phyloP scores from a whole-genome alignment of 495 filamentous ascomycete genomes.

The Aspergillus carlsbadensis region DNA sequence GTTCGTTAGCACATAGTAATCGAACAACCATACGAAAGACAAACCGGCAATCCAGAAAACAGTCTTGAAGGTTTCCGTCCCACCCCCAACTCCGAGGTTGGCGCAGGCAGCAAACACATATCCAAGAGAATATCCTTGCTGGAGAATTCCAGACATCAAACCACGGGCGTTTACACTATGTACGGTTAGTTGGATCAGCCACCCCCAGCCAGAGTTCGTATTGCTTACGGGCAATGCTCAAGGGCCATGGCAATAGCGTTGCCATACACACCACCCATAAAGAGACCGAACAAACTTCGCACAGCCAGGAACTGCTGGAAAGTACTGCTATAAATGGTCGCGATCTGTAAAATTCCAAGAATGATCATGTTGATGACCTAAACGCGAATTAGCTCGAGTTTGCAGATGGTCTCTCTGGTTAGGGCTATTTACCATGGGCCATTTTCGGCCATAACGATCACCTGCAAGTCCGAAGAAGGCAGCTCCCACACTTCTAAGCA shows the following conservation, averaged over 20 bases:
- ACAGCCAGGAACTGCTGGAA: constrained; percentile 71
- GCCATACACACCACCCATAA: constrained; percentile 83
- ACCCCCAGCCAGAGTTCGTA: not conserved
- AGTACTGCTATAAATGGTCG: constrained; percentile 65
- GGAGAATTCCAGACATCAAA: constrained; percentile 74
- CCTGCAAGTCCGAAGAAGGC: constrained; percentile 69
- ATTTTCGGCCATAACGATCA: constrained; percentile 76
- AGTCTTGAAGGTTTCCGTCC: constrained; percentile 57
- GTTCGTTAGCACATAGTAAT: not conserved
- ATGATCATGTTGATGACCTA: constrained; percentile 61
- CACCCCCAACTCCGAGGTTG: constrained; percentile 64
- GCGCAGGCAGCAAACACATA: constrained; percentile 71
- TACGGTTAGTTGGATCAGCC: not conserved
- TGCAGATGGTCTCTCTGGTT: no score
- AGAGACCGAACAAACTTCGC: constrained; percentile 69
- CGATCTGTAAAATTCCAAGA: constrained; percentile 66
- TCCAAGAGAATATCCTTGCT: constrained; percentile 75
- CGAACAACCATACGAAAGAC: not conserved
- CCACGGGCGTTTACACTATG: constrained; percentile 57
- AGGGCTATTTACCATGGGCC: constrained; percentile 56
- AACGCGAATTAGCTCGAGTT: no score
- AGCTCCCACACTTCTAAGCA: constrained; percentile 70
- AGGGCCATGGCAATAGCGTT: constrained; percentile 80
- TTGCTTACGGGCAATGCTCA: constrained; percentile 64
- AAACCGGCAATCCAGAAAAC: constrained; percentile 59